phyloP scores from a whole-genome alignment of 2,329 filamentous ascomycete genomes.

The Penicillium sp. region DNA sequence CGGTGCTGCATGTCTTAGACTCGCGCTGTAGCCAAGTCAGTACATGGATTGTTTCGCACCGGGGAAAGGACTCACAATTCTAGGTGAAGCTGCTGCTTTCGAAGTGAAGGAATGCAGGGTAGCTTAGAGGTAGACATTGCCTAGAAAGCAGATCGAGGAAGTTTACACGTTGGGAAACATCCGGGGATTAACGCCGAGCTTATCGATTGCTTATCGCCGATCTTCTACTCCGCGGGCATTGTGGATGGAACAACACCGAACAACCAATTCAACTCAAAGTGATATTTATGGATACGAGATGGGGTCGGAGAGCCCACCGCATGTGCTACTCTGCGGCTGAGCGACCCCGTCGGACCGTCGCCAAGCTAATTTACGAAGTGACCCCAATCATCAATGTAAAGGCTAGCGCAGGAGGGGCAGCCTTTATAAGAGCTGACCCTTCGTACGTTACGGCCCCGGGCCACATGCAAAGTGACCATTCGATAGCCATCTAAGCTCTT shows the following conservation, averaged over 20 bases:
- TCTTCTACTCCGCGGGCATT: not conserved
- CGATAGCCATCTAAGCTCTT: not conserved
- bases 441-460: no score
- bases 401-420: no score
- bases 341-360: not conserved
- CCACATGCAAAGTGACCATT: not conserved
- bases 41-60: not conserved
- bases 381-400: no score
- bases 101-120: slow-evolving; percentile 51
- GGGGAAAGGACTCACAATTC: slow-evolving; percentile 65
- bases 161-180: not conserved
- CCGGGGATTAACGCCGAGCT: slow-evolving; percentile 10
- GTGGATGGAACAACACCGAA: not conserved
- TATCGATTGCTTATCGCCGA: slow-evolving; percentile 14
- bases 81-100: slow-evolving; percentile 71
- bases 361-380: not conserved
- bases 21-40: slow-evolving; percentile 55
- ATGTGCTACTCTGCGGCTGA: not conserved
- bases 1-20: slow-evolving; percentile 76
- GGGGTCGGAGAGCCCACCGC: no score
- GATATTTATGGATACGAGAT: not conserved
- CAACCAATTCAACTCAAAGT: not conserved
- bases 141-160: not conserved
- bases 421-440: no score
- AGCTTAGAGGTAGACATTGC: slow-evolving; percentile 37